phyloP scores from a whole-genome alignment of 1,284 basidiomycete genomes.

The Cryptococcus sp. region DNA sequence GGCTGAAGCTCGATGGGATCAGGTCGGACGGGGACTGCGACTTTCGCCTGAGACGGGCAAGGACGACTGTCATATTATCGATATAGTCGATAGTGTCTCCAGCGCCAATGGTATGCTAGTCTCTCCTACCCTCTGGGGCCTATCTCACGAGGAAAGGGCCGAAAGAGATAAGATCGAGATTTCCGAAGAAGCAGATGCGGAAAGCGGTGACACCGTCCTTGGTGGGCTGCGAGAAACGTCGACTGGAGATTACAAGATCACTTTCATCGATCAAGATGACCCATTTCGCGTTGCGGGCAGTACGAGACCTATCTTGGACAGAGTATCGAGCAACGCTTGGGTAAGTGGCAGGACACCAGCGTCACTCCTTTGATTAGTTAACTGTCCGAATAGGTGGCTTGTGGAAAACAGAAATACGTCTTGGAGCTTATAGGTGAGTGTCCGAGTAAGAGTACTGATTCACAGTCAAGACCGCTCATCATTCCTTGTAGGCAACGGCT shows the following conservation, averaged over 20 bases:
- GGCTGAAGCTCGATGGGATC: neutral
- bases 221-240: conserved; percentile 52
- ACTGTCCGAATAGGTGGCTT: conserved; percentile 68
- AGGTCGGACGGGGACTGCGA: conserved; percentile 92
- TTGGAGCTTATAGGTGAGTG: conserved; percentile 68
- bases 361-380: conserved; percentile 26
- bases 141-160: conserved; percentile 70
- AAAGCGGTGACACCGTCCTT: neutral
- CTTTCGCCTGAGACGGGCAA: conserved; percentile 81
- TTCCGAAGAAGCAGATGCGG: neutral
- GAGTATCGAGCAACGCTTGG: conserved; percentile 57
- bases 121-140: conserved; percentile 80
- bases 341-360: conserved; percentile 52
- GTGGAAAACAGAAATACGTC: conserved; percentile 72
- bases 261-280: conserved; percentile 77
- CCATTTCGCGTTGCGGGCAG: conserved; percentile 60
- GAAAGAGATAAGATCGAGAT: conserved; percentile 51
- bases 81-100: conserved; percentile 79
- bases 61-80: conserved; percentile 81
- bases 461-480: conserved; percentile 1
- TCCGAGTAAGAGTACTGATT: conserved; percentile 8
- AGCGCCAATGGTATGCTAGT: conserved; percentile 74
- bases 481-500: conserved; percentile 58
- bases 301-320: conserved; percentile 56
- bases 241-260: conserved; percentile 55